Percentiles rank a stretch among this genome's conserved stretches.
phyloP scores from a whole-genome alignment of 257 asterid species.

The Thymus mandschuricus region DNA sequence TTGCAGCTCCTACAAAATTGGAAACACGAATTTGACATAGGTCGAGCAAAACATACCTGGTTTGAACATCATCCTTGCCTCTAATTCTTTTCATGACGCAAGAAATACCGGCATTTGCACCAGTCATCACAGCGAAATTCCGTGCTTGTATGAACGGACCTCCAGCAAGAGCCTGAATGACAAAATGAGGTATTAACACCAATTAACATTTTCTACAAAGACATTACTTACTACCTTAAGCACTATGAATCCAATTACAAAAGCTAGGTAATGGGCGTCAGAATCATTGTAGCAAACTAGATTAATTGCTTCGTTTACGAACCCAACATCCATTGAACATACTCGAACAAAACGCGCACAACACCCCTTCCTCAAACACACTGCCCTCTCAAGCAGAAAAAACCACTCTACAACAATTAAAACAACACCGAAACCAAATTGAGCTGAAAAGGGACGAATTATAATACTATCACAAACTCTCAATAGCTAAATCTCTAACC shows the following conservation, averaged over 20 bases:
- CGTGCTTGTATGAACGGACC: slow-evolving; percentile 93
- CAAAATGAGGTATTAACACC: slow-evolving; percentile 5
- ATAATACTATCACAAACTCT: not conserved
- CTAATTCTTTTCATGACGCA: slow-evolving; percentile 86
- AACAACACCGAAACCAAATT: not conserved
- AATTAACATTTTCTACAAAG: not conserved
- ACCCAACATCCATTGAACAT: not conserved
- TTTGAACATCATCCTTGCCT: slow-evolving; percentile 92
- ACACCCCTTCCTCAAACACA: not conserved
- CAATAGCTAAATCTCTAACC: not conserved
- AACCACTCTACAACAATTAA: not conserved
- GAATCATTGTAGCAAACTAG: not conserved
- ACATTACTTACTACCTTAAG: slow-evolving; percentile 1
- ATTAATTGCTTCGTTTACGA: not conserved
- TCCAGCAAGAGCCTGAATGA: slow-evolving; percentile 77
- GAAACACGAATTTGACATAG: slow-evolving; percentile 1
- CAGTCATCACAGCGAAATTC: slow-evolving; percentile 93
- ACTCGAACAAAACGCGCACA: not conserved
- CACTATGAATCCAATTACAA: slow-evolving; percentile 19
- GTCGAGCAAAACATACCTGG: slow-evolving; percentile 57
- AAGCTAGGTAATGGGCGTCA: not conserved
- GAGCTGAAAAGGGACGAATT: not conserved
- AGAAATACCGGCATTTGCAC: slow-evolving; percentile 90
- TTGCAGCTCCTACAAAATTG: not conserved
- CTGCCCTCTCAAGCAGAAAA: not conserved